Evolutionary conservation across 495 filamentous ascomycete species (phyloP), one percentile per base, ranked within the genome.

Genomic region (Margaritispora aquatica): DNA sequence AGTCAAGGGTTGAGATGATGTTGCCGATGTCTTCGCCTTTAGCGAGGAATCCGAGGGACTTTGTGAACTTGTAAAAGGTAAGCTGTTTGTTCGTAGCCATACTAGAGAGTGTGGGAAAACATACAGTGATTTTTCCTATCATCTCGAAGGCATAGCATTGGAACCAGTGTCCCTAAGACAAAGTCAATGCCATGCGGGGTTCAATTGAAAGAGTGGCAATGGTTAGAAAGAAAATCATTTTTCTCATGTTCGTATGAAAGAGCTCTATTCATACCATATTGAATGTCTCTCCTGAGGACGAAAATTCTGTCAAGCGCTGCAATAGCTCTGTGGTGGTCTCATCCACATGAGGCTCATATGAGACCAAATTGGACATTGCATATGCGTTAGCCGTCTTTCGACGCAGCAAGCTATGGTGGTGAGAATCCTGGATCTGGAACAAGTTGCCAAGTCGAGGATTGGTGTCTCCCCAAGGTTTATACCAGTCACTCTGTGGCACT

Each of bases 131-230:
- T 27, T 74, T 66, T 11, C 78, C 78, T 56, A 85, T 80, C 1
- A 85, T 80, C 55, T 84, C 82, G 59, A 82, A 83, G 0, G 80
- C 79, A 61, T 79, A 85, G 47, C 73, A 82, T 61, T 82, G 80
- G 41, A 82, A 68, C 79, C 80, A 82, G 55, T 77, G 68, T 0
- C 71, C 73, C 38, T 44, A n/a, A n/a, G n/a, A n/a, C n/a, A n/a
- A n/a, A n/a, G n/a, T n/a, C n/a, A n/a, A n/a, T n/a, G n/a, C n/a
- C n/a, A n/a, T n/a, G n/a, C n/a, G n/a, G n/a, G n/a, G n/a, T n/a
- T n/a, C n/a, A n/a, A n/a, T n/a, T n/a, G n/a, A n/a, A n/a, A n/a
- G n/a, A n/a, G n/a, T n/a, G n/a, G n/a, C n/a, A n/a, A n/a, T n/a
- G n/a, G n/a, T n/a, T n/a, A n/a, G n/a, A n/a, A n/a, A n/a, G n/a